Evolutionary conservation across 2,329 filamentous ascomycete species (phyloP), one percentile per base, ranked within the genome.

Genomic region (Dactylellina parvicollis): DNA sequence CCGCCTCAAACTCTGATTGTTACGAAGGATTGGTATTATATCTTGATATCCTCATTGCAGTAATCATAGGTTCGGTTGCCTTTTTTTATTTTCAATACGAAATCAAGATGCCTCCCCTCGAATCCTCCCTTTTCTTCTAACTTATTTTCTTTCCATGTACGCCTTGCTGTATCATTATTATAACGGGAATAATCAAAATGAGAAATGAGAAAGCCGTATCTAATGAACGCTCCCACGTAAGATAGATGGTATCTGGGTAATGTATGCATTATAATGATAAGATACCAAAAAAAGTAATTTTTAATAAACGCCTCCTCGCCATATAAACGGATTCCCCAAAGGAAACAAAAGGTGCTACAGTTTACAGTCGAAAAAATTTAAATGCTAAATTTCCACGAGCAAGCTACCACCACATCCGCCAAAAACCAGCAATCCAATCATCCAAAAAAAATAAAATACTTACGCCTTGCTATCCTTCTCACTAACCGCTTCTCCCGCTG

Each of bases 401-500:
- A 44, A 18, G 22, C 18, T 7, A 44, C 4, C 4, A 7, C 8
- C 18, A 44, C 9, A 38, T 20, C 4, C 4, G 4, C 8, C 18
- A 44, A 2, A 38, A 38, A 38, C 34, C 34, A 32, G 12, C 30
- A 32, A 32, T 32, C n/a, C n/a, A 40, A 16, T 14, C 36, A 4
- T 4, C 36, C 36, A 40, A 40, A 44, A 44, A 16, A 4, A 44
- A 16, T 20, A 34, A 42, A 30, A 50, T n/a, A 30, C 32, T 22
- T n/a, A 20, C 52, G 16, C 61, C 44, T 66, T 28, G 2, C 59
- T 38, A 12, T 65, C 38, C 46, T 66, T 55, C 12, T 60, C 38
- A 28, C 9, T 24, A 14, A 20, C 54, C 28, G 42, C 22, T 28
- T 73, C 69, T n/a, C 69, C 69, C 12, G 52, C 46, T 8, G 69